Evolutionary conservation across 225 moss, liverwort and hornwort species (phyloP), one percentile per base, ranked within the genome.

Genomic region (Sphagnum contortum): DNA sequence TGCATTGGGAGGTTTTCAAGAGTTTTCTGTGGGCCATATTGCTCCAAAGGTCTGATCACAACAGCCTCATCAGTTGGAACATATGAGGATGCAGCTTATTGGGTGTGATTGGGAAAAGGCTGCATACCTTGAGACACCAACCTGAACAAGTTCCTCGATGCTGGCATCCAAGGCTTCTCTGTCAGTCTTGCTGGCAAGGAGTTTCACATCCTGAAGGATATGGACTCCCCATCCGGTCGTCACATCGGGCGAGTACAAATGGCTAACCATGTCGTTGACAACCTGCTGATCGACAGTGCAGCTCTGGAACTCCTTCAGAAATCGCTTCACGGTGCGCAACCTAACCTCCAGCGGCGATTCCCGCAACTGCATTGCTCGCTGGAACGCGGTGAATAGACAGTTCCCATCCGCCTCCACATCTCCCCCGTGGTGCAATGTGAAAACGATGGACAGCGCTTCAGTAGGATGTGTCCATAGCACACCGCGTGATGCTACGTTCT

Each of bases 371-470:
- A 81, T 74, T n/a, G 81, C 74, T 60, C 65, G 67, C 9, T 71
- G 70, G 13, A 68, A 59, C 13, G 81, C 76, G 10, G 74, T 71
- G 29, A 81, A 81, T 8, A 81, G 62, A 60, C 81, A 81, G 59
- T 81, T 81, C 4, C 81, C 81, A 50, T 81, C 81, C 3, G 81
- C 76, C 50, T 81, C 76, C 12, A 81, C 81, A 57, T 81, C 81
- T 12, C 81, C 81, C 9, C 81, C 81, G 47, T 81, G 76, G 54
- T 81, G 81, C 61, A 81, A 47, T 10, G 74, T 81, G 50, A 76
- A 66, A 45, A 77, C 71, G 6, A 73, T 70, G 5, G 76, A 56
- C 6, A 71, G 11, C 48, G 59, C 56, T 47, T 74, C 68, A 58
- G 65, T 51, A 0, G 81, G 81, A 48, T 77, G 81, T 45, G 48